Conservation (phyloP, 1,139 yeast species). For the Lodderomyces margitis region DNA sequence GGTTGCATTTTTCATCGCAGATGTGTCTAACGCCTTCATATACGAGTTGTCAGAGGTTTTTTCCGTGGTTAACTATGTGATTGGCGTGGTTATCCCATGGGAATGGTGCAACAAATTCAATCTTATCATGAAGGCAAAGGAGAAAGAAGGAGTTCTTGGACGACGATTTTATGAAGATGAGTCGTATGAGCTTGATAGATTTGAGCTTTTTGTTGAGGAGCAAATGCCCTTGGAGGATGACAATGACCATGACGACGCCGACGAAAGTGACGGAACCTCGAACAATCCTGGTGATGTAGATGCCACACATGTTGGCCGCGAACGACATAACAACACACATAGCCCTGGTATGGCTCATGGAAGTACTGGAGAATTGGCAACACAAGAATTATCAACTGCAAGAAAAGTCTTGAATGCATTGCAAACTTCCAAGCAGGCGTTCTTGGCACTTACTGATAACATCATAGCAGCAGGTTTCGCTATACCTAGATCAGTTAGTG, state of each 20-base stretch:
- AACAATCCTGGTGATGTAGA: constrained; percentile 6
- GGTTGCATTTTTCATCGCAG: constrained; percentile 74
- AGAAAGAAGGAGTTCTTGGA: constrained; percentile 78
- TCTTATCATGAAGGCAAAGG: constrained; percentile 59
- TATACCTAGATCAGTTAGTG: constrained; percentile 54
- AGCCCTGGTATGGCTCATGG: background rate
- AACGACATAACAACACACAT: background rate
- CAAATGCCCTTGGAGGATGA: constrained; percentile 19
- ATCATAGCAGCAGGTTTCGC: constrained; percentile 61
- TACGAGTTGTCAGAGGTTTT: constrained; percentile 71
- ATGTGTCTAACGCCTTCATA: constrained; percentile 70
- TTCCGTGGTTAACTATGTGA: constrained; percentile 68
- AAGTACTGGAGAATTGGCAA: background rate
- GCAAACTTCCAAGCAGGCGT: constrained; percentile 32
- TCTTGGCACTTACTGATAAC: constrained; percentile 50
- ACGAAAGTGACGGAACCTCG: constrained; percentile 1
- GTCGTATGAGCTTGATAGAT: constrained; percentile 41
- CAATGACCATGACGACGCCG: constrained; percentile 11
- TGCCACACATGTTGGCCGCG: background rate
- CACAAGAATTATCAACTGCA: background rate
- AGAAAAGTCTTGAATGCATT: constrained; percentile 17
- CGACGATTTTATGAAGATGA: constrained; percentile 76
- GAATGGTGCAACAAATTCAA: constrained; percentile 80
- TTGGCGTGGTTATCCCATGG: constrained; percentile 79
- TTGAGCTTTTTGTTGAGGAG: constrained; percentile 42